Conservation (phyloP, 2,329 filamentous ascomycete genomes). For the Aschersonia sp. region DNA sequence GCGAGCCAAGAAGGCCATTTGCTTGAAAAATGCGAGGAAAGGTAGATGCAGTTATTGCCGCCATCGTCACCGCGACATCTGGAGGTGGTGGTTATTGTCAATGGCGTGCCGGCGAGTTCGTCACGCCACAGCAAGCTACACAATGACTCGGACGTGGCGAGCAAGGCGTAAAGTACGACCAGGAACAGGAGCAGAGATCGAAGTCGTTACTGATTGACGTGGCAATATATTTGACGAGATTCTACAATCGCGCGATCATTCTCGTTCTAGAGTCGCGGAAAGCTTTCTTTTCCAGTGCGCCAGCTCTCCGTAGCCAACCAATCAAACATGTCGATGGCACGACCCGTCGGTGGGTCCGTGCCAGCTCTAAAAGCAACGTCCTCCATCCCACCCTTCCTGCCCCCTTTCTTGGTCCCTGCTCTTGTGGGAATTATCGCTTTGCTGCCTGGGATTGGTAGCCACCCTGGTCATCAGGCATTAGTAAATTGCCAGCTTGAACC, state of each 20-base stretch:
- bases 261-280: constrained; percentile 2
- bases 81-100: background rate
- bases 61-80: background rate
- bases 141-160: too few relatives aligned
- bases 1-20: constrained; percentile 23
- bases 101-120: background rate
- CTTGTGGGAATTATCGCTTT: constrained; percentile 30
- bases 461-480: background rate
- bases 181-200: too few relatives aligned
- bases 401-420: constrained; percentile 28
- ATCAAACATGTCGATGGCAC: constrained; percentile 14
- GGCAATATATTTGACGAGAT: background rate
- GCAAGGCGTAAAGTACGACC: too few relatives aligned
- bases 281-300: constrained; percentile 8
- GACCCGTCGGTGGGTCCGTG: constrained; percentile 14
- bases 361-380: constrained; percentile 10
- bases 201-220: background rate
- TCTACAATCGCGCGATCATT: background rate
- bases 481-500: too few relatives aligned
- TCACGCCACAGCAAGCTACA: background rate
- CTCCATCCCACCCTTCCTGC: constrained; percentile 14
- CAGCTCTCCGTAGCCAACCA: constrained; percentile 7
- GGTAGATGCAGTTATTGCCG: constrained; percentile 26
- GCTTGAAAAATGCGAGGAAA: constrained; percentile 38
- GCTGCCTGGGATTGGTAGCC: constrained; percentile 22